These are phyloP conservation scores for Effrenium voratum DNA, from an alignment of 73 alveolate species.

Conservation along the genomic window DNA sequence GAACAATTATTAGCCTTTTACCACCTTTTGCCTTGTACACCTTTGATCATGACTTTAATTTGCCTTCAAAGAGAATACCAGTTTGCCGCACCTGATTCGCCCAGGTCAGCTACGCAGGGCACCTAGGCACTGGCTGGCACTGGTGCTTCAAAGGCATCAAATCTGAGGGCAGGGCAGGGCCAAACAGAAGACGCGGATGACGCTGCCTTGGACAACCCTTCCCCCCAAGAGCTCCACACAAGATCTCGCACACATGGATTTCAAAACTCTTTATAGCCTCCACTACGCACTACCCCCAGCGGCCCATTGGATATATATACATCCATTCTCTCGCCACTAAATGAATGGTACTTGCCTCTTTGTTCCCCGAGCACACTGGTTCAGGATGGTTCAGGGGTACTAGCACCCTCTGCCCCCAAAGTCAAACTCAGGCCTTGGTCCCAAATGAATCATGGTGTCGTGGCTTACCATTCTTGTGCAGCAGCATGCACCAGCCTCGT, in stretches of 20 bases:
- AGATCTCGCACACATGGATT: neutral
- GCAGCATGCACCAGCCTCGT: no score
- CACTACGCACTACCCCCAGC: neutral
- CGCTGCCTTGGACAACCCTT: neutral
- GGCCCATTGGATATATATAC: neutral
- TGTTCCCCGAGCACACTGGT: no score
- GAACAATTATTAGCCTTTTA: no score
- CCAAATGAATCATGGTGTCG: no score
- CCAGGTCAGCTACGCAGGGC: neutral
- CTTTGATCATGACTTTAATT: no score
- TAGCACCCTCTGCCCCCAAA: no score
- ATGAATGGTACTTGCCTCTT: neutral
- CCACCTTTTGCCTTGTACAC: no score
- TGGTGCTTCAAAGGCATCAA: neutral
- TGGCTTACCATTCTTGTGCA: no score
- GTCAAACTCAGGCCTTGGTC: no score
- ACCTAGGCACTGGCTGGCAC: neutral
- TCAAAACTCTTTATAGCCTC: neutral
- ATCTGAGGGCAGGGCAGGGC: neutral
- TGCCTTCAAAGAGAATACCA: no score
- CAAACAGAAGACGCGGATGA: neutral
- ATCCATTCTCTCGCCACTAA: neutral
- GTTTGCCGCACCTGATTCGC: no score
- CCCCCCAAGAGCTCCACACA: neutral
- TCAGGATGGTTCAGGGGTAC: no score